Evolutionary conservation across 805 yeast genomes (phyloP), one percentile per base, ranked within the genome.

Genomic region (Candida hispaniensis): DNA sequence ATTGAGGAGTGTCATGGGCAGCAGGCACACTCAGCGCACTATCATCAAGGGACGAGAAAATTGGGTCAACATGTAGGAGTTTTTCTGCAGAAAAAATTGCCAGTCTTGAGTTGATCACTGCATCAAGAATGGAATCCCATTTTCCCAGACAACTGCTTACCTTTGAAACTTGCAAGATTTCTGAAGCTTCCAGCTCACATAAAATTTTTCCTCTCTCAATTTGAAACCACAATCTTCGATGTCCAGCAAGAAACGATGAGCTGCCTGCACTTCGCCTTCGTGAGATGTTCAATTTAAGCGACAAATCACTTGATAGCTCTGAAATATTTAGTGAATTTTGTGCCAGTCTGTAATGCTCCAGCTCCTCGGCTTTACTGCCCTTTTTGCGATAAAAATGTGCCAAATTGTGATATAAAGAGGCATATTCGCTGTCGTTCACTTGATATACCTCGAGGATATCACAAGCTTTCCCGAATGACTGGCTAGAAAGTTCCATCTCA

Each of bases 11-110:
- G 12, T 21, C 13, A n/a, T n/a, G n/a, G n/a, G 36, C 36, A 10
- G 36, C 23, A 17, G 36, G 36, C 4, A 32, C 18, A n/a, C 28
- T 23, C 7, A 32, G 9, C 4, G 36, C 36, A 10, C 28, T 23
- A 21, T 32, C 36, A 7, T 32, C 36, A 7, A 32, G 28, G 4
- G 28, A 27, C 15, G 24, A 14, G 18, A 32, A 32, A 13, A 32
- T 32, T 11, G 36, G 28, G 11, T 32, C 36, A 1, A 28, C 16
- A 18, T 21, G 17, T n/a, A 32, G 36, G 11, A 32, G 28, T 12
- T 23, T 22, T 7, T 25, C n/a, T 4, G 36, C 36, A 4, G 36
- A 23, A n/a, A 13, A 23, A 3, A 32, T n/a, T 2, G 36, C 16
- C 10, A 23, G 17, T 6, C 28, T 27, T 6, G 36, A 17, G 18